These are phyloP conservation scores for Cladosporium oxysporum DNA, from an alignment of 2,329 filamentous ascomycete species.

Conservation along the genomic window DNA sequence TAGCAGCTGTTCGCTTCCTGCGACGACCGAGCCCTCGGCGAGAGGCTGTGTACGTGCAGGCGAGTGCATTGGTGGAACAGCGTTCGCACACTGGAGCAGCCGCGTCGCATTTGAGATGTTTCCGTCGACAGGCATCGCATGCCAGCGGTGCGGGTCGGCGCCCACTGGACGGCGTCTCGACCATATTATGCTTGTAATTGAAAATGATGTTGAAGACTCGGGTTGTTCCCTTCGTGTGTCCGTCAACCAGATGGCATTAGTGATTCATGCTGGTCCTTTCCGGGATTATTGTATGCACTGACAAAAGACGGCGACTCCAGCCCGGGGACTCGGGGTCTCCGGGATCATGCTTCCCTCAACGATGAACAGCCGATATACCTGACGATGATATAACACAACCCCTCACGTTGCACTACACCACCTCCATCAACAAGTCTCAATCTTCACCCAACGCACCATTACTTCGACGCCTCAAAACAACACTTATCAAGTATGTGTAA, in stretches of 20 bases:
- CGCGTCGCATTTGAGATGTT: slow-evolving; percentile 78
- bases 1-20: slow-evolving; percentile 20
- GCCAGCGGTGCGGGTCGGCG: slow-evolving; percentile 27
- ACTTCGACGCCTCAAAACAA: neutral
- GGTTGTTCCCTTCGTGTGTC: neutral
- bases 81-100: slow-evolving; percentile 65
- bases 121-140: slow-evolving; percentile 48
- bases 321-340: neutral
- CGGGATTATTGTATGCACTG: neutral
- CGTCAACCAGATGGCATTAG: neutral
- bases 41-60: slow-evolving; percentile 73
- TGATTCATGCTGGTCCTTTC: neutral
- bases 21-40: slow-evolving; percentile 71
- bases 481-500: slow-evolving; percentile 58
- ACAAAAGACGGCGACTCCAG: neutral
- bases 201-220: neutral
- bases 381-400: neutral
- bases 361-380: neutral
- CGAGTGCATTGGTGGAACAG: slow-evolving; percentile 59
- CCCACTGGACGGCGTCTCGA: neutral
- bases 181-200: neutral
- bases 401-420: neutral
- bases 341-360: neutral
- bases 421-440: neutral
- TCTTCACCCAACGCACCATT: neutral